Base-by-base conservation (phyloP, 352 stramenopile species). In the Phytophthora aleatoria region DNA sequence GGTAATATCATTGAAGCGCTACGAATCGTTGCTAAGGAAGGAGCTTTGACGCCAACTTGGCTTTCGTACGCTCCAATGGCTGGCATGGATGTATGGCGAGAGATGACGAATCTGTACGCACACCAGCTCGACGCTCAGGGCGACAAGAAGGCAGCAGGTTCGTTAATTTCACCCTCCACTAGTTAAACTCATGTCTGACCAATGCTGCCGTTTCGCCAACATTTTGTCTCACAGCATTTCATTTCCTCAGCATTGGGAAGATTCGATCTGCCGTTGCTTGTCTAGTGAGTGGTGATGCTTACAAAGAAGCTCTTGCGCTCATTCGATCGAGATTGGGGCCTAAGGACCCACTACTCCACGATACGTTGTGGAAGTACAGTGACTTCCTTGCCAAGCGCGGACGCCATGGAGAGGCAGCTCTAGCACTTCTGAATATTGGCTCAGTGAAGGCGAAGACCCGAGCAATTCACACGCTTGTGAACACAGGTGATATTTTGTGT, bases 61-160 rank as follows among this genome's bases (percentile, higher is more conserved):
- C 66, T 94, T n/a, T 69, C 83, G 1, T 77, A 86, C 26, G 83
- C 86, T 24, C 83, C 86, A 1, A 87, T 90, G 79, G 84, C 77
- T n/a, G 86, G 86, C 2, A 48, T 87, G 47, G 79, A 90, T 27
- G 73, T 92, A 15, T 94, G 85, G 85, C 71, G 78, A 28, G 80
- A 94, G 41, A 65, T 90, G 45, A 79, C 81, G 2, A 74, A 75
- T 27, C 50, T 91, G 24, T 94, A 90, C 16, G 83, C 85, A 1
- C 64, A 63, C 1, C 85, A 92, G 38, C 63, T 92, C 1, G 72
- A 82, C 12, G 50, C 57, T 1, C 43, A 68, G 8, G 74, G 83
- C 0, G 77, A 91, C 31, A 77, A 74, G 27, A 85, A 79, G 31
- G 45, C 56, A 27, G 83, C 82, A 64, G 64, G 64, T 72, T 68